Percentiles rank a stretch among this genome's conserved stretches.
Conservation (phyloP, 2,329 filamentous ascomycete genomes). For the Dactylellina sp. region DNA sequence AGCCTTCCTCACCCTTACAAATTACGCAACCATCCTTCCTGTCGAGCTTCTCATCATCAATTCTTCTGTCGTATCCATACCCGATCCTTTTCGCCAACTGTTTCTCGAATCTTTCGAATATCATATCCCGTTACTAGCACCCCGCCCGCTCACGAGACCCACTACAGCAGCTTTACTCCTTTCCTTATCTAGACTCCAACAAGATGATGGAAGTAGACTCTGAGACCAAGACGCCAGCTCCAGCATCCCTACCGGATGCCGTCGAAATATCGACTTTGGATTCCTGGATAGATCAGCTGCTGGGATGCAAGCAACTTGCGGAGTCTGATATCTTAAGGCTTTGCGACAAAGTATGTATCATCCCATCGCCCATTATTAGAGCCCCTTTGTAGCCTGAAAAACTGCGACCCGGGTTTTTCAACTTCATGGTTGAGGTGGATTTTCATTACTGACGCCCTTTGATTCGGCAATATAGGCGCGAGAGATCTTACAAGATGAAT, state of each 20-base stretch:
- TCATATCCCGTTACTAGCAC: conserved; percentile 3
- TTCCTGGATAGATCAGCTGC: conserved; percentile 98
- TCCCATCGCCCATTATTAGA: conserved; percentile 25
- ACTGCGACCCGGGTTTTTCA: neutral
- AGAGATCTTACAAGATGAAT: conserved; percentile 96
- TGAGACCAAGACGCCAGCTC: conserved; percentile 79
- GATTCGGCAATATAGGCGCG: conserved; percentile 73
- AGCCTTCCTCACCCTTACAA: conserved; percentile 41
- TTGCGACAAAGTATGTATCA: conserved; percentile 86
- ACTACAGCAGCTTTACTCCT: conserved; percentile 20
- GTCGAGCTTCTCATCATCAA: conserved; percentile 27
- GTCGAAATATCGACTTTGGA: conserved; percentile 95
- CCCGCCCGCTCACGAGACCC: conserved; percentile 54
- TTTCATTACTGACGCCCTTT: conserved; percentile 38
- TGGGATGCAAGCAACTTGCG: conserved; percentile 97
- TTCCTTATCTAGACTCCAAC: conserved; percentile 41
- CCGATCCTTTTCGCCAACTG: conserved; percentile 15
- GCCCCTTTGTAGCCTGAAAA: too few species aligned
- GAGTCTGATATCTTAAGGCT: conserved; percentile 95
- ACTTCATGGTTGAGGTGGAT: conserved; percentile 39
- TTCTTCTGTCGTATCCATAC: conserved; percentile 16
- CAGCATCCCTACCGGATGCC: conserved; percentile 78
- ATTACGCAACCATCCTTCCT: conserved; percentile 30
- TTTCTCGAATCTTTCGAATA: conserved; percentile 12
- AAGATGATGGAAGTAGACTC: conserved; percentile 87